Evolutionary conservation across 768 basidiomycete genomes (phyloP), one percentile per base, ranked within the genome.

Genomic region (Gyrodon lividus): DNA sequence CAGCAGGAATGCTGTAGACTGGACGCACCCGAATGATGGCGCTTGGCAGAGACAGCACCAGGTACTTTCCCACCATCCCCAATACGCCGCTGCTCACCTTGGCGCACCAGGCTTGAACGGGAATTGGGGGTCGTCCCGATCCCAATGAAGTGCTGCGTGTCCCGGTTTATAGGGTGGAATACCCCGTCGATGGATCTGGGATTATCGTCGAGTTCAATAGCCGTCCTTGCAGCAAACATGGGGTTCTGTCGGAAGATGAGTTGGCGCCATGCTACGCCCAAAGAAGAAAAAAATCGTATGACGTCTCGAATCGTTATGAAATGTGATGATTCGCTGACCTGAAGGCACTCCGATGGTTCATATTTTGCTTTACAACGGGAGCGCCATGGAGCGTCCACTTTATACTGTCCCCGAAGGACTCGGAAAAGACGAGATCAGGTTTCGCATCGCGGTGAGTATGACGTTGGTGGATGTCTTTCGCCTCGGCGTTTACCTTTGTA

Each of bases 241-340:
- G 12, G 43, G 40, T 22, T 54, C 50, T 8, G 24, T 9, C 7
- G 59, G 59, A 56, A 37, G 6, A 44, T 46, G 33, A 33, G 10
- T 14, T 24, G 16, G 23, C n/a, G n/a, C n/a, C n/a, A n/a, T n/a
- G n/a, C n/a, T n/a, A n/a, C n/a, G n/a, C n/a, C n/a, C n/a, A n/a
- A n/a, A n/a, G n/a, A n/a, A n/a, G n/a, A n/a, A n/a, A n/a, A n/a
- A n/a, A n/a, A n/a, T n/a, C n/a, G n/a, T n/a, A n/a, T n/a, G n/a
- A n/a, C n/a, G n/a, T n/a, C n/a, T n/a, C n/a, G 28, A 10, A 6
- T 10, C 8, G 28, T 28, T 28, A 28, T 16, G 20, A n/a, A 14
- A 16, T 2, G 17, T 50, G 16, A 34, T 16, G 10, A 34, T 16
- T 12, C 10, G n/a, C n/a, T n/a, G n/a, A 34, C 33, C 16, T 28